Conservation (phyloP, 345 rosid genomes). For the Linum trigynum region DNA sequence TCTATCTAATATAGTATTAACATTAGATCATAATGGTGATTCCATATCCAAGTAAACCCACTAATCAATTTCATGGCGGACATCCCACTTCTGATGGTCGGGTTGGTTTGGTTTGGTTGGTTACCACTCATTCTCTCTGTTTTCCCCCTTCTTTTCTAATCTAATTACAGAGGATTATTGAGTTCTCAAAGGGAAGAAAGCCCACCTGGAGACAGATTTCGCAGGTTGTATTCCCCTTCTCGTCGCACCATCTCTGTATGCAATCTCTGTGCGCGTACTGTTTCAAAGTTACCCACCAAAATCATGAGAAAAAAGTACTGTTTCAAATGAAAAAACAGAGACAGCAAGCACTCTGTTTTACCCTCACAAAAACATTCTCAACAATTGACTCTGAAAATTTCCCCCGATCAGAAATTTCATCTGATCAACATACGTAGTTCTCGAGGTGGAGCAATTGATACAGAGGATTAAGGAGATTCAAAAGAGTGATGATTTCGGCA, state of each 20-base stretch:
- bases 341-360: background rate
- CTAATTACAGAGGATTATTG: background rate
- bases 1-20: no score
- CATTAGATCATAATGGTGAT: no score
- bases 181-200: background rate
- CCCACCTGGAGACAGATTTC: constrained; percentile 93
- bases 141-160: background rate
- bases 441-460: no score
- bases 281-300: background rate
- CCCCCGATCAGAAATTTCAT: no score
- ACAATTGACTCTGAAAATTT: no score
- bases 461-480: no score
- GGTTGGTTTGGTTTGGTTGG: no score
- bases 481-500: no score
- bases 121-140: background rate
- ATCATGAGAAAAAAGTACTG: no score
- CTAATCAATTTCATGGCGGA: background rate
- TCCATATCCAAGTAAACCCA: background rate
- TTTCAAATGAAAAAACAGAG: background rate
- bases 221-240: constrained; percentile 87
- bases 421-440: no score
- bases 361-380: no score
- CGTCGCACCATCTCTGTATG: constrained; percentile 97
- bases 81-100: no score
- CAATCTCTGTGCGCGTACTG: constrained; percentile 89